Conservation (phyloP, 805 yeast species). For the Torulaspora quercuum region DNA sequence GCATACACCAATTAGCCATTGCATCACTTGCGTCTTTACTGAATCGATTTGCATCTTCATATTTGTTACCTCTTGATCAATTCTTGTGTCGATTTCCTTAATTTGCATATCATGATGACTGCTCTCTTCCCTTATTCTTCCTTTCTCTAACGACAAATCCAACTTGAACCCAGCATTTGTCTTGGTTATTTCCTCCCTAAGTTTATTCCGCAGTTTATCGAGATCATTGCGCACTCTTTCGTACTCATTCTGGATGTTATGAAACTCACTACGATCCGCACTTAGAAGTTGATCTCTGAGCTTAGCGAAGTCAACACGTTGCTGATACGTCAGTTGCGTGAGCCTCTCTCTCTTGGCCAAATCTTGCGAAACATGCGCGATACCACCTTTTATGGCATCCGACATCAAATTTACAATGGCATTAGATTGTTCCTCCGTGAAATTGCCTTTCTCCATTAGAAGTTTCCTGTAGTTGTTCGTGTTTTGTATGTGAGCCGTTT, state of each 20-base stretch:
- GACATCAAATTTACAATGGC: constrained; percentile 72
- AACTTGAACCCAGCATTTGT: constrained; percentile 85
- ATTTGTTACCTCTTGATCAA: constrained; percentile 92
- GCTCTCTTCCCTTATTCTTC: constrained; percentile 90
- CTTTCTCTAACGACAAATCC: constrained; percentile 90
- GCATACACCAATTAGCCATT: constrained; percentile 97
- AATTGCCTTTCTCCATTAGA: constrained; percentile 61
- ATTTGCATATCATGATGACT: constrained; percentile 90
- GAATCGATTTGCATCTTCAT: constrained; percentile 93
- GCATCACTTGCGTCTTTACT: constrained; percentile 94
- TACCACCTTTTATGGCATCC: constrained; percentile 75
- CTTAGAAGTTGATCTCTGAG: constrained; percentile 87
- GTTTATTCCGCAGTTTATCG: constrained; percentile 77
- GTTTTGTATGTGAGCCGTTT: constrained; percentile 51
- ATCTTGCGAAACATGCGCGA: constrained; percentile 66
- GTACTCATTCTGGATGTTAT: constrained; percentile 77
- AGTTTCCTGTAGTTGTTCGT: constrained; percentile 70
- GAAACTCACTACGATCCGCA: constrained; percentile 81
- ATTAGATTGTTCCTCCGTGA: constrained; percentile 71
- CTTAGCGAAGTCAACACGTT: constrained; percentile 94
- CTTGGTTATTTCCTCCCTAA: constrained; percentile 88
- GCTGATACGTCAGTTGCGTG: constrained; percentile 85
- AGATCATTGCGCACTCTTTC: constrained; percentile 79
- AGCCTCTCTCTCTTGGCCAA: constrained; percentile 83
- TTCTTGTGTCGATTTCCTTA: constrained; percentile 90